Conservation (phyloP, 306 rosid genomes). For the Rosa lucieae region DNA sequence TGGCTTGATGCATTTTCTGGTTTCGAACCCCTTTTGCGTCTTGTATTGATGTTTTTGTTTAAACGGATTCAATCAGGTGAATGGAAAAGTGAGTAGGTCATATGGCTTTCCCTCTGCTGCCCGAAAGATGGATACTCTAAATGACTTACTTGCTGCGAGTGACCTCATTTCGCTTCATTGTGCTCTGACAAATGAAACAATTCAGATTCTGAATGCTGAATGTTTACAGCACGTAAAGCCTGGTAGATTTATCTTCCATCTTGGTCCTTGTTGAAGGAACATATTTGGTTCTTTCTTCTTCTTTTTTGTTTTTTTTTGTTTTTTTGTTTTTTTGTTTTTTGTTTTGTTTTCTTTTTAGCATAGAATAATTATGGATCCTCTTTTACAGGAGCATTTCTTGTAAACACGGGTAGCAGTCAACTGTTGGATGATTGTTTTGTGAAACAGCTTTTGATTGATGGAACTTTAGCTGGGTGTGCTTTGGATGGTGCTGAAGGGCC, state of each 20-base stretch:
- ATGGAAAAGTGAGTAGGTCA: conserved; percentile 46
- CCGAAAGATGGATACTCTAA: conserved; percentile 96
- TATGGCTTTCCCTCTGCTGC: conserved; percentile 77
- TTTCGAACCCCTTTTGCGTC: background rate
- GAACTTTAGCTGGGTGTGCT: conserved; percentile 96
- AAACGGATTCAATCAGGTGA: conserved; percentile 45
- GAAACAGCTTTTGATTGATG: conserved; percentile 96
- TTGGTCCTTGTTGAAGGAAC: conserved; percentile 11
- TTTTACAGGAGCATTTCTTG: conserved; percentile 88
- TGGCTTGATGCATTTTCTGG: background rate
- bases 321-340: too few relatives aligned
- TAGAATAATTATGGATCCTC: conserved; percentile 17
- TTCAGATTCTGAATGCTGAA: conserved; percentile 87
- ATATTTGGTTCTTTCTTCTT: background rate
- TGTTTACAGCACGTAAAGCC: conserved; percentile 92
- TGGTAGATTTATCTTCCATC: conserved; percentile 44
- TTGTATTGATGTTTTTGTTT: conserved; percentile 11
- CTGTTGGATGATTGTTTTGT: conserved; percentile 97
- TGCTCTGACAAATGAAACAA: conserved; percentile 83
- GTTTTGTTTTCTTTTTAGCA: conserved; percentile 9
- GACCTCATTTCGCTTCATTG: conserved; percentile 96
- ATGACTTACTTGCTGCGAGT: conserved; percentile 95
- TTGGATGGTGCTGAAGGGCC: conserved; percentile 99
- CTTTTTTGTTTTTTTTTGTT: too few relatives aligned
- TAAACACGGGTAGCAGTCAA: conserved; percentile 93